Base-by-base conservation (phyloP, 23 red algal species). In the Gracilaria caudata region DNA sequence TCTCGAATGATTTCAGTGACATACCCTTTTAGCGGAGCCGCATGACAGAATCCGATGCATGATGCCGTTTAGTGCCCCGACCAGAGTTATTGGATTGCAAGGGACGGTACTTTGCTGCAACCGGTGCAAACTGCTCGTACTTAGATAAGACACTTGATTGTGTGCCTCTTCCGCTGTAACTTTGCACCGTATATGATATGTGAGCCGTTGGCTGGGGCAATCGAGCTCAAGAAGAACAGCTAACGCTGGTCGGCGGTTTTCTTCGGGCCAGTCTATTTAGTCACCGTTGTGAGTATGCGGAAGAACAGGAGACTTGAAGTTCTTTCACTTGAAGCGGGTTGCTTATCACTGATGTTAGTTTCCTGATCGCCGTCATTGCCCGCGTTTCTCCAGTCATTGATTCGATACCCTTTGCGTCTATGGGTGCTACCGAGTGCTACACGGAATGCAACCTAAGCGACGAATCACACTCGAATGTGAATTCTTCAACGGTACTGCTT, bases 241-340 rank as follows among this genome's bases (percentile, higher is more conserved):
- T 14, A 11, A 66, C 36, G 30, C 35, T 66, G 7, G 30, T 16
- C 7, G 32, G 8, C 9, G 61, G 61, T 37, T 7, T 66, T 26
- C 61, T 16, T 66, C 61, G 61, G 61, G 61, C 61, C 61, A 66
- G 12, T 36, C 61, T 12, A 12, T 66, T 30, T 66, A 66, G 61
- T 66, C 61, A 66, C 61, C 61, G 61, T 66, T 66, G 61, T 30
- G 30, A 36, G 12, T 30, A 17, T 35, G 4, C 8, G 61, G 17
- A 66, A 66, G 61, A 30, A 63, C 30, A 36, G 23, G 61, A 66
- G 61, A 66, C 11, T 33, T 16, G 4, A 36, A 37, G 61, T 17
- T 36, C 32, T 66, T 30, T 1, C 26, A 17, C 19, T 25, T 7
- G 8, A 12, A 37, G 6, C 13, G 14, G 16, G 29, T 0, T 29